These are phyloP conservation scores for Trametes versicolor DNA, from an alignment of 1,284 basidiomycete species.

Conservation along the genomic window DNA sequence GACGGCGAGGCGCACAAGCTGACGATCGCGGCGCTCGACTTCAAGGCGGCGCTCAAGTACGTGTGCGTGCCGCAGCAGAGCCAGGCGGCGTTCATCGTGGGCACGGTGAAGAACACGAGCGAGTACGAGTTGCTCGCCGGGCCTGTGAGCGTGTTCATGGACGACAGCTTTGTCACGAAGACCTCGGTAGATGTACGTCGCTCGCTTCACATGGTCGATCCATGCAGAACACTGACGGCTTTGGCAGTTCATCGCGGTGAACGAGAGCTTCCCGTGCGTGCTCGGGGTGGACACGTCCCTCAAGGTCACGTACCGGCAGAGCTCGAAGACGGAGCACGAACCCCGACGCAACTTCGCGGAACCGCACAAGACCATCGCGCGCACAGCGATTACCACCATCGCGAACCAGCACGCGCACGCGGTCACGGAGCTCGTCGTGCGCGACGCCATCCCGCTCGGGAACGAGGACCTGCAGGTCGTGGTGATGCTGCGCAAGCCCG, in stretches of 20 bases:
- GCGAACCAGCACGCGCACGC: slow-evolving; percentile 58
- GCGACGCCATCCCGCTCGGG: slow-evolving; percentile 58
- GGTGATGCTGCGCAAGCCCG: slow-evolving; percentile 58
- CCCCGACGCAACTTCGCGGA: slow-evolving; percentile 50
- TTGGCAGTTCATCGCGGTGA: slow-evolving; percentile 54
- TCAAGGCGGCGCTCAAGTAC: slow-evolving; percentile 57
- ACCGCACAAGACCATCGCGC: slow-evolving; percentile 52
- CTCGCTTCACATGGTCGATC: too few species aligned
- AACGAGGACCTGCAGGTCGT: slow-evolving; percentile 49
- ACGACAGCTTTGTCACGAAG: slow-evolving; percentile 59
- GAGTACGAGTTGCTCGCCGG: slow-evolving; percentile 62
- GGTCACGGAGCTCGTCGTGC: slow-evolving; percentile 55
- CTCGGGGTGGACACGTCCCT: slow-evolving; percentile 62
- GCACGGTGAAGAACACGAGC: slow-evolving; percentile 59
- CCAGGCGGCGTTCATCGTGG: slow-evolving; percentile 53
- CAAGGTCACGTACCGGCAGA: slow-evolving; percentile 58
- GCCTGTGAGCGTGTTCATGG: slow-evolving; percentile 57
- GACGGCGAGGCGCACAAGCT: slow-evolving; percentile 65
- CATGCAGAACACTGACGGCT: too few species aligned
- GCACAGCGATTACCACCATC: slow-evolving; percentile 55
- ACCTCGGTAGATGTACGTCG: slow-evolving; percentile 53
- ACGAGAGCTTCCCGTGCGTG: slow-evolving; percentile 62
- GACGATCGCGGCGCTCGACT: slow-evolving; percentile 56
- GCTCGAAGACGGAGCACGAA: slow-evolving; percentile 46
- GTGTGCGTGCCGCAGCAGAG: slow-evolving; percentile 59